Conservation (phyloP, 768 basidiomycete species). For the Strobilomyces echinocephalus region DNA sequence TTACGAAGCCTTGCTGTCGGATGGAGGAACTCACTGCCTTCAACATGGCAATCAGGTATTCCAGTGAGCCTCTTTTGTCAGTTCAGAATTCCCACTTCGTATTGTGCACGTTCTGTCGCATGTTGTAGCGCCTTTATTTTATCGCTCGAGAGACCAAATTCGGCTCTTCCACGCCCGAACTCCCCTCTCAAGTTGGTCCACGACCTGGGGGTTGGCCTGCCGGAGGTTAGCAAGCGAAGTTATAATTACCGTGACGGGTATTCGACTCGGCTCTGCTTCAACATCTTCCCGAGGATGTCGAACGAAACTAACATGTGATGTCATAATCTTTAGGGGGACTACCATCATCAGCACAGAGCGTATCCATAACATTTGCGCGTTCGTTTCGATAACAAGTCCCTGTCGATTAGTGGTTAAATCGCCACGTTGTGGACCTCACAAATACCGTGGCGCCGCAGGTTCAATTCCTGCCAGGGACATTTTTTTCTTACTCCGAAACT, state of each 20-base stretch:
- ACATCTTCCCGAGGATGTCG: neutral
- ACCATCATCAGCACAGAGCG: too few relatives aligned
- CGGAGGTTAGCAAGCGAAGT: neutral
- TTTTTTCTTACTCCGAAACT: too few relatives aligned
- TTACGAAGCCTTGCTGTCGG: neutral
- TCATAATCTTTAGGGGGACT: too few relatives aligned
- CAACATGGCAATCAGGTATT: conserved; percentile 1
- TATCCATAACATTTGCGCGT: neutral
- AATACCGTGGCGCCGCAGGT: conserved; percentile 36
- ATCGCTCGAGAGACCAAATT: conserved; percentile 8
- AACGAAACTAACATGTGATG: too few relatives aligned
- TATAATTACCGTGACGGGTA: conserved; percentile 8
- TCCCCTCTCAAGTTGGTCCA: conserved; percentile 5
- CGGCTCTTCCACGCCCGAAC: conserved; percentile 6
- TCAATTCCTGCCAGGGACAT: conserved; percentile 38
- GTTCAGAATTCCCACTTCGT: neutral
- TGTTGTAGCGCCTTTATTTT: neutral
- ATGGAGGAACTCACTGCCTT: conserved; percentile 2
- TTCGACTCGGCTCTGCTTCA: neutral
- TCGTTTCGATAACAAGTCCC: conserved; percentile 20
- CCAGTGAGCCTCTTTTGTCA: too few relatives aligned
- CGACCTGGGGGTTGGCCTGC: neutral
- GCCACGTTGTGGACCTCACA: conserved; percentile 36
- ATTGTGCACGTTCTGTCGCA: neutral
- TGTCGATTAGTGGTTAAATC: conserved; percentile 44